A percentile compares a stretch with the other conserved stretches of the same genome.
Conservation (phyloP, 2,329 filamentous ascomycete genomes). For the Diaporthe helianthi region DNA sequence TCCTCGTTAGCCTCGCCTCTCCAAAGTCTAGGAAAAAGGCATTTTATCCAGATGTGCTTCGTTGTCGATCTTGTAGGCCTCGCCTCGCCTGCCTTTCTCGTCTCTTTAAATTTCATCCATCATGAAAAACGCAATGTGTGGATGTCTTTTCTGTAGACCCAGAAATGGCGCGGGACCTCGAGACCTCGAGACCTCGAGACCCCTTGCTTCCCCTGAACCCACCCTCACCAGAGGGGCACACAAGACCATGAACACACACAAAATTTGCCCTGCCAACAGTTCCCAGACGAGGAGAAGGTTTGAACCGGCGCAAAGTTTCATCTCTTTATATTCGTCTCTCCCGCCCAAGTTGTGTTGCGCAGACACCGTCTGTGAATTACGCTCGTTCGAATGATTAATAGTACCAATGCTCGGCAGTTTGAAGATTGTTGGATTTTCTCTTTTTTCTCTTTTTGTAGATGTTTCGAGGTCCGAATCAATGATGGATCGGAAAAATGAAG, state of each 20-base stretch:
- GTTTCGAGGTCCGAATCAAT: neutral
- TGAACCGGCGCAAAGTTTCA: neutral
- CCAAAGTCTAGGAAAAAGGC: neutral
- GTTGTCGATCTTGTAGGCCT: conserved; percentile 7
- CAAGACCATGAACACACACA: neutral
- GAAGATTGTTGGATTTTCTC: neutral
- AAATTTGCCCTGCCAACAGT: neutral
- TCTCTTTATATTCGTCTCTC: neutral
- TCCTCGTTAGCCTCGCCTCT: neutral
- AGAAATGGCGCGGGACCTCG: conserved; percentile 14
- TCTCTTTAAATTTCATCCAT: conserved; percentile 10
- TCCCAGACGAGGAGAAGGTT: neutral
- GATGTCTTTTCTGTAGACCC: neutral
- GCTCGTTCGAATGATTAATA: conserved; percentile 21
- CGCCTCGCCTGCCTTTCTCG: conserved; percentile 3
- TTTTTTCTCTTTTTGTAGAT: neutral
- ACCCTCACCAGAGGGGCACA: conserved; percentile 6
- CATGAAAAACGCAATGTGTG: neutral
- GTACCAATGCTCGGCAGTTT: neutral
- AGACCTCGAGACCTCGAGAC: neutral
- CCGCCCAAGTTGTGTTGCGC: neutral
- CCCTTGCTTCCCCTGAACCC: conserved; percentile 8
- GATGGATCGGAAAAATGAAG: neutral
- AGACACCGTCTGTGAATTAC: neutral
- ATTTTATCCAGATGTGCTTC: conserved; percentile 18